Evolutionary conservation across 768 basidiomycete species (phyloP).

Genomic region (Kwoniella newhampshirensis): DNA sequence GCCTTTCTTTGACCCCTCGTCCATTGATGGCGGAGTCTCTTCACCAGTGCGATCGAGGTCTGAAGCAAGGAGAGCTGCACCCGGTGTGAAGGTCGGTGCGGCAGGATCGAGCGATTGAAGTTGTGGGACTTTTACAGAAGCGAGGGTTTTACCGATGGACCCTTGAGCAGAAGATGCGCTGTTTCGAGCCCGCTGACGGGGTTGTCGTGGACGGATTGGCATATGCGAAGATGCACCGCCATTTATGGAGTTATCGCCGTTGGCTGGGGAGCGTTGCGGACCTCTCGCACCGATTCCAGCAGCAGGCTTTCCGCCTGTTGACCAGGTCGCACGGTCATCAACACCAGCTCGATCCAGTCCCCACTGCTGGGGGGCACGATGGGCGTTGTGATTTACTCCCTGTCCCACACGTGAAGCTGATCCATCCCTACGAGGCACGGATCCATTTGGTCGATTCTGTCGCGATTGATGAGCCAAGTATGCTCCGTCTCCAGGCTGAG

Average conservation of each 20-base stretch:
- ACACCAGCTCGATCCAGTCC: too few relatives aligned
- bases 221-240: neutral
- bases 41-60: neutral
- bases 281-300: too few relatives aligned
- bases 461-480: slow-evolving; percentile 13
- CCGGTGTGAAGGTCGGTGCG: slow-evolving; percentile 16
- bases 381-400: neutral
- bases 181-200: neutral
- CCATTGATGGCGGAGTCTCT: neutral
- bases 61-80: neutral
- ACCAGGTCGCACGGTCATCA: too few relatives aligned
- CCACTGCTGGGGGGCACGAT: too few relatives aligned
- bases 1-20: neutral
- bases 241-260: neutral
- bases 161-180: neutral
- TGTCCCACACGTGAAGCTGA: too few relatives aligned
- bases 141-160: neutral
- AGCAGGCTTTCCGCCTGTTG: too few relatives aligned
- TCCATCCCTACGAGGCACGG: neutral
- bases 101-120: slow-evolving; percentile 12
- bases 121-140: slow-evolving; percentile 10
- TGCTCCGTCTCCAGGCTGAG: slow-evolving; percentile 34
- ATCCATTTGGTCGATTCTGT: neutral
- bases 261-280: too few relatives aligned
- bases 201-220: neutral